A percentile compares a stretch with the other conserved stretches of the same genome.
These are phyloP conservation scores for Eutypa lata DNA, from an alignment of 2,329 filamentous ascomycete genomes.

Conservation along the genomic window DNA sequence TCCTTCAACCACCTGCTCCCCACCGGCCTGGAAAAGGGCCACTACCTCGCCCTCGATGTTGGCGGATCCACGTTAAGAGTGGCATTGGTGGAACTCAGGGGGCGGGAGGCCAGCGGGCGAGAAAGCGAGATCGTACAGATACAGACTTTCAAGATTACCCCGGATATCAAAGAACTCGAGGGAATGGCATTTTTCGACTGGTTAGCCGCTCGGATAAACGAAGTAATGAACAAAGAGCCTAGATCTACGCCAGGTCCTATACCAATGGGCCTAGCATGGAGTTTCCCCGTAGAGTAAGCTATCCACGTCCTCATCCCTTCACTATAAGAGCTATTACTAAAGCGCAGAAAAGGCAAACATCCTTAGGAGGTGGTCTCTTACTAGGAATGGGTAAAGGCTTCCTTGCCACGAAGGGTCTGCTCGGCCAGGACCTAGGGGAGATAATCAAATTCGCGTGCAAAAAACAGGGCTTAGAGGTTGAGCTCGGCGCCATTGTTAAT, in stretches of 20 bases:
- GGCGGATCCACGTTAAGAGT: conserved; percentile 66
- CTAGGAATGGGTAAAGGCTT: conserved; percentile 66
- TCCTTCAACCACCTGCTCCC: conserved; percentile 65
- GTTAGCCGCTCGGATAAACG: conserved; percentile 60
- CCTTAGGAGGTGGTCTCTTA: conserved; percentile 56
- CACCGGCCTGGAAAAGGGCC: conserved; percentile 55
- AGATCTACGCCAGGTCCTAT: conserved; percentile 42
- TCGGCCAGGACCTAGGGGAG: conserved; percentile 58
- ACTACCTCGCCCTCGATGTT: conserved; percentile 64
- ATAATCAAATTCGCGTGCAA: conserved; percentile 55
- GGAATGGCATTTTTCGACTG: conserved; percentile 64
- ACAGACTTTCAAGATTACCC: conserved; percentile 54
- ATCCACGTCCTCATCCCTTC: not conserved
- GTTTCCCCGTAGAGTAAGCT: conserved; percentile 66
- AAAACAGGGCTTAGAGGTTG: conserved; percentile 48
- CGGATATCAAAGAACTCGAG: conserved; percentile 51
- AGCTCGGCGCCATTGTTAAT: conserved; percentile 61
- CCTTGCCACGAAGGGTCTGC: conserved; percentile 52
- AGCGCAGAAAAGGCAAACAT: conserved; percentile 55
- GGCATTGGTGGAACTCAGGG: conserved; percentile 58
- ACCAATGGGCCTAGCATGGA: conserved; percentile 63
- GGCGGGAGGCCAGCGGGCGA: conserved; percentile 36
- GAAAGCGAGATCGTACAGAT: conserved; percentile 53
- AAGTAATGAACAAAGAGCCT: conserved; percentile 49
- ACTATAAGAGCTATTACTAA: conserved; percentile 18